Conservation (phyloP, 352 stramenopile genomes). For the Phytophthora sp. region DNA sequence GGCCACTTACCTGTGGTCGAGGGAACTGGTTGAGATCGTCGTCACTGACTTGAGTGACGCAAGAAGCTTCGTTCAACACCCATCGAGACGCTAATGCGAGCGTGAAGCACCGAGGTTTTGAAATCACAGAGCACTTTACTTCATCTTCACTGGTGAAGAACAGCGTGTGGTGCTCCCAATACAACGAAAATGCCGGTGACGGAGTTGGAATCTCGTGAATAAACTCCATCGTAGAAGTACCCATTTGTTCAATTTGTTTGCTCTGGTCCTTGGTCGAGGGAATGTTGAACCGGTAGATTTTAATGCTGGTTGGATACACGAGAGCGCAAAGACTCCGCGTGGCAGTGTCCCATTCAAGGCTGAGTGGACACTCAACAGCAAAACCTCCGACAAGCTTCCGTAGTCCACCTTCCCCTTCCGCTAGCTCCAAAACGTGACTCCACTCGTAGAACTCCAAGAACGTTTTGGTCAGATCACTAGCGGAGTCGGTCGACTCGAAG, state of each 20-base stretch:
- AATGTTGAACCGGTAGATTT: slow-evolving; percentile 54
- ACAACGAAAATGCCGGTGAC: slow-evolving; percentile 45
- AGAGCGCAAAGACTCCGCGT: slow-evolving; percentile 62
- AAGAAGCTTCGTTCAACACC: slow-evolving; percentile 41
- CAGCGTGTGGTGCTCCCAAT: slow-evolving; percentile 76
- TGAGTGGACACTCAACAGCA: slow-evolving; percentile 59
- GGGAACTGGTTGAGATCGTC: slow-evolving; percentile 52
- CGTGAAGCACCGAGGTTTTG: slow-evolving; percentile 58
- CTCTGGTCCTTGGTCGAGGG: slow-evolving; percentile 9
- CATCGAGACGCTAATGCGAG: slow-evolving; percentile 63
- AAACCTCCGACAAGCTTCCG: slow-evolving; percentile 28
- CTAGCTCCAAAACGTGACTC: slow-evolving; percentile 23
- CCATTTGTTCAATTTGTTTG: slow-evolving; percentile 20
- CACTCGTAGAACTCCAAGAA: slow-evolving; percentile 84
- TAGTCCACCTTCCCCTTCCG: slow-evolving; percentile 24
- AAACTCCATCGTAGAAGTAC: slow-evolving; percentile 31
- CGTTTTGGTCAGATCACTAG: slow-evolving; percentile 59
- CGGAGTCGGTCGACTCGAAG: slow-evolving; percentile 21
- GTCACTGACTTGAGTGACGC: slow-evolving; percentile 37
- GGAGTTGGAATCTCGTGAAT: slow-evolving; percentile 65
- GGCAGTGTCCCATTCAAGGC: slow-evolving; percentile 64
- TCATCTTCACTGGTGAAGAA: slow-evolving; percentile 66
- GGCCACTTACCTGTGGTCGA: slow-evolving; percentile 41
- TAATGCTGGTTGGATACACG: slow-evolving; percentile 52
- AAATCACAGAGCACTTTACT: slow-evolving; percentile 74